A percentile compares a stretch with the other conserved stretches of the same genome.
Evolutionary conservation across 2,329 filamentous ascomycete genomes (phyloP).

Genomic region (Setomelanomma holmii): DNA sequence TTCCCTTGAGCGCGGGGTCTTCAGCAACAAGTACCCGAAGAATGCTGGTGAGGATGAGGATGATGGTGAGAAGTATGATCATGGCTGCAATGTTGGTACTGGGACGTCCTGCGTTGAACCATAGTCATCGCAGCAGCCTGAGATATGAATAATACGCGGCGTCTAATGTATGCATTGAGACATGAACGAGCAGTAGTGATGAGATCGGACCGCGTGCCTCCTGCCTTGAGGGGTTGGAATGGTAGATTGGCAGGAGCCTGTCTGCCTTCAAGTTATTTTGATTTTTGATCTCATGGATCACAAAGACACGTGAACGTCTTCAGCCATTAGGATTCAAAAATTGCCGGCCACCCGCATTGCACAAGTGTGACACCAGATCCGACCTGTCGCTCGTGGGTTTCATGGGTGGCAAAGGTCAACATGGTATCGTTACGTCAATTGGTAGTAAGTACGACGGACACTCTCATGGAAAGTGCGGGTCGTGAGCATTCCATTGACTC

Average conservation of each 20-base stretch:
- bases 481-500: too few relatives aligned
- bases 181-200: not conserved
- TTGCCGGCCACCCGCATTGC: not conserved
- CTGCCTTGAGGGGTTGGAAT: not conserved
- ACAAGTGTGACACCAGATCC: not conserved
- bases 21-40: not conserved
- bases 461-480: too few relatives aligned
- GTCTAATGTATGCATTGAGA: too few relatives aligned
- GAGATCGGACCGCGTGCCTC: not conserved
- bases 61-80: too few relatives aligned
- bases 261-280: too few relatives aligned
- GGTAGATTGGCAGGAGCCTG: too few relatives aligned
- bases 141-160: too few relatives aligned
- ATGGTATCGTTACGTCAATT: too few relatives aligned
- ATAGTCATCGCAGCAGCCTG: not conserved
- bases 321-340: not conserved
- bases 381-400: not conserved
- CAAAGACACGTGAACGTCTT: not conserved
- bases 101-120: too few relatives aligned
- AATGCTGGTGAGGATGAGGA: not conserved
- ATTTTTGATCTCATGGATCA: not conserved
- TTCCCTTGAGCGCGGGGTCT: not conserved
- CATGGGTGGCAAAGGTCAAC: too few relatives aligned
- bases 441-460: not conserved
- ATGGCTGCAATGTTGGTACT: too few relatives aligned